A percentile compares a stretch with the other conserved stretches of the same genome.
Evolutionary conservation across 352 stramenopile genomes (phyloP).

Genomic region (Pythium rhizo-oryzae): DNA sequence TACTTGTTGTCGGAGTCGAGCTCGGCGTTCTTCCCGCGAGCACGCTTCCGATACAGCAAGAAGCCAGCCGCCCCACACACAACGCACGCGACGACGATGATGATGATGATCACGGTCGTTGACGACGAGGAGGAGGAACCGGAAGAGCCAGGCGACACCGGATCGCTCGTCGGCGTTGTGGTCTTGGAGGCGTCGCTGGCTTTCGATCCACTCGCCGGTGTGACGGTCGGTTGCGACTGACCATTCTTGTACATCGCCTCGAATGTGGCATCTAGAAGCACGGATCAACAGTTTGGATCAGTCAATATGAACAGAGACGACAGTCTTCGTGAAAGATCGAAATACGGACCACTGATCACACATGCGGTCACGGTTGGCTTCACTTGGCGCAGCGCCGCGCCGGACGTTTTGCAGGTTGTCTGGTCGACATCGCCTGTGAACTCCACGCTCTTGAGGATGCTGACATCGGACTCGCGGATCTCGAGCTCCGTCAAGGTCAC

Average conservation of each 20-base stretch:
- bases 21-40: background rate
- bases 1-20: constrained; percentile 11
- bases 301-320: too few species aligned
- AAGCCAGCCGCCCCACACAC: background rate
- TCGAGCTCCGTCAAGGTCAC: constrained; percentile 10
- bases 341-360: constrained; percentile 16
- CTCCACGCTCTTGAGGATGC: background rate
- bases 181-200: background rate
- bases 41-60: constrained; percentile 11
- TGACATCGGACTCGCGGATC: constrained; percentile 14
- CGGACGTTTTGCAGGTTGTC: background rate
- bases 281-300: background rate
- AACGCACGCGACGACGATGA: constrained; percentile 1
- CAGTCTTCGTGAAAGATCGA: background rate
- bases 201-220: background rate
- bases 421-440: constrained; percentile 1
- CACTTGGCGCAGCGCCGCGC: background rate
- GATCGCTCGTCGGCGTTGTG: background rate
- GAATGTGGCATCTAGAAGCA: background rate
- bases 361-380: background rate
- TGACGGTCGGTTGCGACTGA: background rate
- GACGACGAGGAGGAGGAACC: background rate
- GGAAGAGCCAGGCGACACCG: background rate
- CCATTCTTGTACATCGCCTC: background rate
- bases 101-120: constrained; percentile 6